Base-by-base conservation (phyloP, 2,329 filamentous ascomycete species). In the Pleomassaria siparia region DNA sequence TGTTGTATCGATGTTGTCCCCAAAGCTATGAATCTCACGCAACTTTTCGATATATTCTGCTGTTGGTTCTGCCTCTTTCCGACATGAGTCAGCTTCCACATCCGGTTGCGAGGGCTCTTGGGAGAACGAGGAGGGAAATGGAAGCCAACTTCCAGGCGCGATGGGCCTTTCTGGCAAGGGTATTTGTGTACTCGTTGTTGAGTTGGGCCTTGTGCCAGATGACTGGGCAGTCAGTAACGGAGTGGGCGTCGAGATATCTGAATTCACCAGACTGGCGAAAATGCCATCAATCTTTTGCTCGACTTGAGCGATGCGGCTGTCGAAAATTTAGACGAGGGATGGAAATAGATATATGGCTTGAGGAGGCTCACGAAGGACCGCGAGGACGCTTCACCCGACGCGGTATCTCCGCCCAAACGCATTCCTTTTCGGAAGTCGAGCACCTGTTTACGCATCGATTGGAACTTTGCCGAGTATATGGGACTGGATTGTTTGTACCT, bases 241-340 rank as follows among this genome's bases (percentile, higher is more conserved):
- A 12, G 36, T 43, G 16, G 49, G 39, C 7, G 16, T 40, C 10
- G 45, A 16, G 1, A 26, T 29, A 18, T 49, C 44, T 22, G 60
- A 40, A 21, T 56, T 58, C 8, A 59, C 55, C 40, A 70, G 58
- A 22, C 55, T 63, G 13, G 67, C 63, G 22, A 69, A 60, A 18
- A 70, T 56, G 6, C 66, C 62, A 53, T 70, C 65, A 18, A 70
- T 63, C 43, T 67, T 70, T 28, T 65, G 59, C 42, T 69, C 67
- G 1, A 70, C 65, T 49, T 69, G 66, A 12, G 62, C 58, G 9
- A 70, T 70, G 18, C 67, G 66, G 35, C 66, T 68, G 32, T 12
- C 4, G 9, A 15, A 9, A 16, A 25, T 24, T 52, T 20, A 50
- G 28, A 32, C 28, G 16, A 25, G 29, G 11, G 26, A 7, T 7